A percentile compares a stretch with the other conserved stretches of the same genome.
Evolutionary conservation across 768 basidiomycete genomes (phyloP).

Genomic region (Leccinum boreale): DNA sequence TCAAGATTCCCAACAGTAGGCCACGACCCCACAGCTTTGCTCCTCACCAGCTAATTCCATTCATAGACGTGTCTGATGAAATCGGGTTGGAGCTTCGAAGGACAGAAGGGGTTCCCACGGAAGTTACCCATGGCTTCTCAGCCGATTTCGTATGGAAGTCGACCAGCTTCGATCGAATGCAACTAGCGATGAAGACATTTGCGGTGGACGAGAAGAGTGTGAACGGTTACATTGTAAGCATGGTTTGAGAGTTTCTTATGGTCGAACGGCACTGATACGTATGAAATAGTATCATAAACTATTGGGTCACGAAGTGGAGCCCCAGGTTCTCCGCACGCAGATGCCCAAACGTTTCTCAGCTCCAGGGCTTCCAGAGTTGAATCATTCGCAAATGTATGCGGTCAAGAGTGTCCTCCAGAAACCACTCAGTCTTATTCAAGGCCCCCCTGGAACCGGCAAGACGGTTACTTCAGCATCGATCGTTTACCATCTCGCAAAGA

Average conservation of each 20-base stretch:
- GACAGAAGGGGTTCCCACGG: constrained; percentile 90
- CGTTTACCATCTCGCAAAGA: constrained; percentile 97
- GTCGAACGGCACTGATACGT: constrained; percentile 1
- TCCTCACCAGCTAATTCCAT: constrained; percentile 6
- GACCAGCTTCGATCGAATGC: constrained; percentile 99
- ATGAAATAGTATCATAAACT: constrained; percentile 87
- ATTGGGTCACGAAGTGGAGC: constrained; percentile 95
- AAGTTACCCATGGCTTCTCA: constrained; percentile 91
- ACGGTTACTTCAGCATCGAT: constrained; percentile 99
- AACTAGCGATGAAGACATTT: constrained; percentile 99
- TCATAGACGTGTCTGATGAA: constrained; percentile 94
- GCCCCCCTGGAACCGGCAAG: constrained; percentile 98
- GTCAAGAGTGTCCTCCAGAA: constrained; percentile 99
- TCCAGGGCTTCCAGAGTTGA: constrained; percentile 94
- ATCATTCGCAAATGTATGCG: constrained; percentile 99
- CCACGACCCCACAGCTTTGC: constrained; percentile 5
- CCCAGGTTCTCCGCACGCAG: constrained; percentile 83
- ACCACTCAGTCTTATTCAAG: constrained; percentile 95
- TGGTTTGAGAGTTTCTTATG: neutral
- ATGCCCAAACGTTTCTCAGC: constrained; percentile 99
- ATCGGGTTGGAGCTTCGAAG: constrained; percentile 90
- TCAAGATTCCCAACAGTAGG: constrained; percentile 98
- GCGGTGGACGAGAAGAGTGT: constrained; percentile 99
- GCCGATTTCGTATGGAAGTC: constrained; percentile 99
- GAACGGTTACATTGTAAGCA: constrained; percentile 93